Evolutionary conservation across 768 basidiomycete genomes (phyloP).

Genomic region (Phylloporus arenicola): DNA sequence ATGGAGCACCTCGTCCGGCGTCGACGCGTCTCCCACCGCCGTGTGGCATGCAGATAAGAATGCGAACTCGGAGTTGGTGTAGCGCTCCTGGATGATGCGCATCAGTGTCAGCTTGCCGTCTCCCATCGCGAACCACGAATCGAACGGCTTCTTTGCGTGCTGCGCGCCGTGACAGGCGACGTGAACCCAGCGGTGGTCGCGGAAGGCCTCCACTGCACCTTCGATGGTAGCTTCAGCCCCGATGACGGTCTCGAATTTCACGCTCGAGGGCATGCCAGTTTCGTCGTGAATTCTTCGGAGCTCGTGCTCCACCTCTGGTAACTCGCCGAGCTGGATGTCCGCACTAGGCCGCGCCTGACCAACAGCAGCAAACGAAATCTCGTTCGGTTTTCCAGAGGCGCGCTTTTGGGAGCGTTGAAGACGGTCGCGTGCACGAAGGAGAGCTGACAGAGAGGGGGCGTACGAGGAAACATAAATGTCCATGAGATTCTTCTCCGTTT

Average conservation of each 20-base stretch:
- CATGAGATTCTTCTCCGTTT: not conserved
- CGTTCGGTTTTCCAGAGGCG: not conserved
- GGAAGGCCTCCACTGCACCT: not conserved
- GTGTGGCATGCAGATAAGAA: not conserved
- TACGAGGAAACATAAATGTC: not conserved
- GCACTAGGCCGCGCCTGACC: not conserved
- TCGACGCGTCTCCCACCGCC: not conserved
- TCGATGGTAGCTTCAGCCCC: not conserved
- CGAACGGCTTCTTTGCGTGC: not conserved
- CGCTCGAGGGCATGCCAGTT: not conserved
- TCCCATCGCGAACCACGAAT: not conserved
- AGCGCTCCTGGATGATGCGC: not conserved
- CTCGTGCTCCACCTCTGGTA: not conserved
- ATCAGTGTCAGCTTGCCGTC: not conserved
- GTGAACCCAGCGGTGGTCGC: not conserved
- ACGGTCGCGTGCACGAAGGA: not conserved
- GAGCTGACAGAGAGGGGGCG: not conserved
- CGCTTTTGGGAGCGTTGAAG: not conserved
- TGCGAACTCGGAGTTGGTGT: not conserved
- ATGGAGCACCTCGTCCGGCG: not conserved
- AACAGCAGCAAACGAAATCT: not conserved
- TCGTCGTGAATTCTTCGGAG: not conserved
- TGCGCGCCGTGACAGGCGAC: not conserved
- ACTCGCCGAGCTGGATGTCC: not conserved
- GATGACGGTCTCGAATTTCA: not conserved